Evolutionary conservation across 2,329 filamentous ascomycete species (phyloP).

Genomic region (Didymella glomerata): DNA sequence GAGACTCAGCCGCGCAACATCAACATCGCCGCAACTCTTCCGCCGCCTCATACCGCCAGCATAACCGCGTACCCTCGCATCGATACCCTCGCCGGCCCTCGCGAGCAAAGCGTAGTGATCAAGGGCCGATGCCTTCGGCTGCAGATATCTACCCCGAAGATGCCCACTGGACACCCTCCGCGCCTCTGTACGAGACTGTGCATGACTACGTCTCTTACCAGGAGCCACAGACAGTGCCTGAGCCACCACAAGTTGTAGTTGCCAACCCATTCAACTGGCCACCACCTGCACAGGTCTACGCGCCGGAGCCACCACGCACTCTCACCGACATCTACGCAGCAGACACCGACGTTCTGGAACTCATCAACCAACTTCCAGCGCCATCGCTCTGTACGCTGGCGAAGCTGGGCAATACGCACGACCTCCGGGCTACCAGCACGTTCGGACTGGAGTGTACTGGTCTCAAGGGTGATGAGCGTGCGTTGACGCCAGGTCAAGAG

Average conservation of each 20-base stretch:
- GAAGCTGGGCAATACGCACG: constrained; percentile 5
- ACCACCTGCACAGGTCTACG: constrained; percentile 30
- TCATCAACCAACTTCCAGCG: constrained; percentile 23
- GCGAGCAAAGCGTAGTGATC: constrained; percentile 37
- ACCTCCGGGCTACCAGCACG: background rate
- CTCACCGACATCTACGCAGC: constrained; percentile 20
- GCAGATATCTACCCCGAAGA: constrained; percentile 48
- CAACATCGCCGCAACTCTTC: constrained; percentile 12
- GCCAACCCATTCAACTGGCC: constrained; percentile 25
- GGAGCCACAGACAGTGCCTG: background rate
- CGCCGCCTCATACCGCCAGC: constrained; percentile 1
- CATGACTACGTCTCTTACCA: background rate
- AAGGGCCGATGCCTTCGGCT: constrained; percentile 41
- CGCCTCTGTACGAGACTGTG: background rate
- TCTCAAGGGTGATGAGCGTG: constrained; percentile 23
- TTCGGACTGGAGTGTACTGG: background rate
- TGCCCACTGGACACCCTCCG: constrained; percentile 19
- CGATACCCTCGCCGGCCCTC: constrained; percentile 18
- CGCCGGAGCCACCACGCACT: constrained; percentile 17
- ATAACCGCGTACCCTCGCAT: constrained; percentile 13
- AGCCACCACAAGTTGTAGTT: background rate
- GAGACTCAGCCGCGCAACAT: background rate
- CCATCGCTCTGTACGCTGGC: constrained; percentile 15
- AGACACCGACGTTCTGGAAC: constrained; percentile 24
- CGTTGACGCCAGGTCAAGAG: constrained; percentile 29